phyloP scores from a whole-genome alignment of 2,329 filamentous ascomycete species.

The Colletotrichum sp. region DNA sequence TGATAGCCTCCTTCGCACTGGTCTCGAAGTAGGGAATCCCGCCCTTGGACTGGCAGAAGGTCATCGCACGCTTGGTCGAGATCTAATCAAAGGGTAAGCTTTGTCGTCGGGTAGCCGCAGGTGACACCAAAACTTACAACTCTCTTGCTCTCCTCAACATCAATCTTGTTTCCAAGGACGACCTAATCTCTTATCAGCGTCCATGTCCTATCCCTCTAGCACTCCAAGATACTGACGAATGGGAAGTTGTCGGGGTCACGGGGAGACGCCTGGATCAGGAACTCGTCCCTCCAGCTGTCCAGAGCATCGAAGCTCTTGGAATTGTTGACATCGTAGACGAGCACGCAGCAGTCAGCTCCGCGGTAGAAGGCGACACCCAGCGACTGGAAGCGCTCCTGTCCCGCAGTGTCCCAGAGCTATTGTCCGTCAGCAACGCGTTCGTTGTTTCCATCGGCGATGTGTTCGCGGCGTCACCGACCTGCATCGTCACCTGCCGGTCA shows the following conservation, averaged over 20 bases:
- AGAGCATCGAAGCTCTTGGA: conserved; percentile 98
- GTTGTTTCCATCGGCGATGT: not conserved
- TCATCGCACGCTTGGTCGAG: conserved; percentile 93
- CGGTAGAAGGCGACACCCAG: conserved; percentile 97
- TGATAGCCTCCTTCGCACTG: conserved; percentile 97
- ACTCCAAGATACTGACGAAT: conserved; percentile 74
- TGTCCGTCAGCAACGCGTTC: not conserved
- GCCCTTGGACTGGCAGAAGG: conserved; percentile 97
- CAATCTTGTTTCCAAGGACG: conserved; percentile 98
- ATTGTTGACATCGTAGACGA: conserved; percentile 99
- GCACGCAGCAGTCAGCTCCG: conserved; percentile 95
- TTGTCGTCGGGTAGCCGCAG: not conserved
- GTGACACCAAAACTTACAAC: conserved; percentile 61
- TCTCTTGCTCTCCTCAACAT: conserved; percentile 96
- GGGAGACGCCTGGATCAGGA: conserved; percentile 95
- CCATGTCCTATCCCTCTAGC: not conserved
- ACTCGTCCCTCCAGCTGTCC: conserved; percentile 98
- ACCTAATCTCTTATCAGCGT: conserved; percentile 59
- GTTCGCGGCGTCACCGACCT: conserved; percentile 60
- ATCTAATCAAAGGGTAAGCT: conserved; percentile 58
- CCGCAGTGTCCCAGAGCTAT: conserved; percentile 96
- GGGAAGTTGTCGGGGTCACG: conserved; percentile 97
- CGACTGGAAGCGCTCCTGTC: conserved; percentile 97
- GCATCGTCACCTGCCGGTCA: conserved; percentile 97
- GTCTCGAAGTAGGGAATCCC: conserved; percentile 99